Conservation (phyloP, 1,284 basidiomycete species). For the Sphagnurus paluster region DNA sequence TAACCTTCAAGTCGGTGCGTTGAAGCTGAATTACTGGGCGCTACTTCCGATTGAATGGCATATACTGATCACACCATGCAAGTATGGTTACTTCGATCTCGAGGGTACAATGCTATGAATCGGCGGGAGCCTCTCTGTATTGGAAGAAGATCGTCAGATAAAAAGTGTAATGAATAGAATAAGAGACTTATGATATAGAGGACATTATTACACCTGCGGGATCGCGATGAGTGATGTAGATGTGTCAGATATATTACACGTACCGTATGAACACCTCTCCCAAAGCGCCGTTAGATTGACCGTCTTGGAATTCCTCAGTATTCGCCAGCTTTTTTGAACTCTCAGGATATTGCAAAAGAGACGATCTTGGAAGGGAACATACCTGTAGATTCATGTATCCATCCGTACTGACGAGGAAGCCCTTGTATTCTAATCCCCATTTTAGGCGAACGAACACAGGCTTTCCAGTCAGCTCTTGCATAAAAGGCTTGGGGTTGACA, state of each 20-base stretch:
- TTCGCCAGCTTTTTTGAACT: constrained; percentile 77
- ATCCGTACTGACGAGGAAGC: constrained; percentile 97
- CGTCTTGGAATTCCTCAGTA: constrained; percentile 97
- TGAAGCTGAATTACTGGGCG: no score
- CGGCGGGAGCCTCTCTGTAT: constrained; percentile 70
- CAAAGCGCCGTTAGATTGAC: constrained; percentile 91
- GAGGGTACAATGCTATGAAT: constrained; percentile 23
- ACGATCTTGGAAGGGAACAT: constrained; percentile 13
- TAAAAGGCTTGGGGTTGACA: constrained; percentile 98
- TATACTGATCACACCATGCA: no score
- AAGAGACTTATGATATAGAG: constrained; percentile 84
- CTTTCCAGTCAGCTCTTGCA: constrained; percentile 98
- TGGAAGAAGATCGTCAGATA: constrained; percentile 34
- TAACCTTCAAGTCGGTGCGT: not conserved
- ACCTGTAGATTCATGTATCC: constrained; percentile 99
- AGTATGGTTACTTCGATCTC: no score
- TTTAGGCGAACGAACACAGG: constrained; percentile 94
- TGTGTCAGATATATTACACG: constrained; percentile 26
- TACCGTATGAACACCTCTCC: constrained; percentile 99
- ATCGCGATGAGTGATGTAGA: constrained; percentile 3
- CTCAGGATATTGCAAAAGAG: constrained; percentile 1
- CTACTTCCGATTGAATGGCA: no score
- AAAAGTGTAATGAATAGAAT: constrained; percentile 4
- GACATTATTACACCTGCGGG: constrained; percentile 79
- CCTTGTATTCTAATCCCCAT: constrained; percentile 99